Evolutionary conservation across 306 rosid genomes (phyloP), one percentile per base, ranked within the genome.

Genomic region (Myrica gale): DNA sequence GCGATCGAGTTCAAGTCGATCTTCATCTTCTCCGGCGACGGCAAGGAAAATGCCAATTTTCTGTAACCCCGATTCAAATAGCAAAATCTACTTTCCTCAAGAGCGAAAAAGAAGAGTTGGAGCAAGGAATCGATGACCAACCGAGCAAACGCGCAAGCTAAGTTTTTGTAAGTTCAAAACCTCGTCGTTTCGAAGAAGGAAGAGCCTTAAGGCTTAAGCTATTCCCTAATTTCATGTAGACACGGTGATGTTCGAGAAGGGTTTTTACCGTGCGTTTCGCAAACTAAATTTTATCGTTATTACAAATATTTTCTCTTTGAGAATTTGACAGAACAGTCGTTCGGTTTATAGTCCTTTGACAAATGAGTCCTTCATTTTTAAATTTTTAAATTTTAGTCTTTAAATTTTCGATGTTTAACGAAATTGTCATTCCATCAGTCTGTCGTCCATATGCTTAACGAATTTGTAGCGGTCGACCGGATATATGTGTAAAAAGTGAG

Each of bases 1-100:
- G 97, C 84, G 50, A 79, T 79, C 12, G 89, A 77, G 72, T 87
- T 86, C 32, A 96, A 74, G 89, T 87, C 87, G 91, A 96, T 89
- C 80, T 74, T 81, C 99, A 89, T 89, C 91, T 47, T 84, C 78
- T 26, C 78, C 78, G 74, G 81, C 66, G 55, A 79, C 26, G 32
- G 15, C 50, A 7, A 66, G 19, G 32, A 76, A 21, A 86, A 80
- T 37, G 83, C 76, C 83, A 76, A 77, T 45, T 80, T 21, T 55
- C 39, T 46, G 78, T 46, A 76, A 48, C 13, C 41, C 51, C 21
- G 62, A 72, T 51, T 20, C 79, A 77, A 58, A 23, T 58, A 10
- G 13, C 16, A 48, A 48, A 48, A 48, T 11, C 53, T 15, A 48
- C 53, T 2, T 15, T 11, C 13, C 53, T 48, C 13, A 0, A 0